Conservation (phyloP, 2,329 filamentous ascomycete genomes). For the Neofusicoccum parvum region DNA sequence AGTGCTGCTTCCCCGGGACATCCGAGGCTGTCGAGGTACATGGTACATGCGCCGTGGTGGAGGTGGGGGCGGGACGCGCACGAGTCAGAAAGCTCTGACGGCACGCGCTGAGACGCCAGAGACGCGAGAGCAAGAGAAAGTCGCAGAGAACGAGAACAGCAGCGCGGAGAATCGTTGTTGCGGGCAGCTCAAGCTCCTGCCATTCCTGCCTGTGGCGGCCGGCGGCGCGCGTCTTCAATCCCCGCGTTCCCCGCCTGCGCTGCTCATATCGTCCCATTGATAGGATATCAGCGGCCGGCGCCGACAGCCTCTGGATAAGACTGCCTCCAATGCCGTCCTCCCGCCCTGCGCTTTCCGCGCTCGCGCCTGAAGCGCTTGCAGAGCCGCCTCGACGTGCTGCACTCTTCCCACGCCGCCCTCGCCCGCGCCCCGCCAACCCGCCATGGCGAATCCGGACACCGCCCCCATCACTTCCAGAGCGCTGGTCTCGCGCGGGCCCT, state of each 20-base stretch:
- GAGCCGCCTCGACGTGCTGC: not conserved
- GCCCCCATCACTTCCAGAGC: conserved; percentile 26
- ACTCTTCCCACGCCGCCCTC: not conserved
- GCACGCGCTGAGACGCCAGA: not conserved
- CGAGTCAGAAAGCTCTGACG: not conserved
- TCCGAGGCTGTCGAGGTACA: not conserved
- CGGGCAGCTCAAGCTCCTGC: not conserved
- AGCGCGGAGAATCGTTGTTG: not conserved
- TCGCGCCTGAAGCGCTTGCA: not conserved
- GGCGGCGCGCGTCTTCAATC: not conserved
- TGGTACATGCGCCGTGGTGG: too few relatives aligned
- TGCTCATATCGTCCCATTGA: not conserved
- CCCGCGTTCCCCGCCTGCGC: not conserved
- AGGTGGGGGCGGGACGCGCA: not conserved
- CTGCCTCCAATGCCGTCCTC: not conserved
- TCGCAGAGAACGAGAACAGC: not conserved
- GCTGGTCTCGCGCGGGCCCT: conserved; percentile 40
- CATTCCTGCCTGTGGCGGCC: not conserved
- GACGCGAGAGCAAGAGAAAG: too few relatives aligned
- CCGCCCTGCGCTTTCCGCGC: not conserved
- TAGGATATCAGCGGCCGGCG: conserved; percentile 5
- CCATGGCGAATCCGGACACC: not conserved
- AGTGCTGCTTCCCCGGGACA: not conserved
- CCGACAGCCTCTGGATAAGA: conserved; percentile 8
- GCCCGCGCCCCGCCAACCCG: not conserved